Percentiles rank a stretch among this genome's conserved stretches.
phyloP scores from a whole-genome alignment of 257 asterid species.

The Solanum sejunctum region DNA sequence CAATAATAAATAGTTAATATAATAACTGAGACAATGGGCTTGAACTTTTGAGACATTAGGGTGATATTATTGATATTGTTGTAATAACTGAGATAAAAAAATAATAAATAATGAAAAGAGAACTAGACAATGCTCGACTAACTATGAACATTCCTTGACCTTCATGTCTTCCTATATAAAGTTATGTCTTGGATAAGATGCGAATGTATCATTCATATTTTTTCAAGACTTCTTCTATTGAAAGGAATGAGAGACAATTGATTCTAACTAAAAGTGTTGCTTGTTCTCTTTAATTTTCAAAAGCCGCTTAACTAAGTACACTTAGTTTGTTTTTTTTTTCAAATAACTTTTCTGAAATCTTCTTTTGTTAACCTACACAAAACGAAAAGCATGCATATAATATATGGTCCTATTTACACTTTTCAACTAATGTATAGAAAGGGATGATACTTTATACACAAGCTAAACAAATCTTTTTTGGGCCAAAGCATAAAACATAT shows the following conservation, averaged over 20 bases:
- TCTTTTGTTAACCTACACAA: background rate
- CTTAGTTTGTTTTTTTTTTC: background rate
- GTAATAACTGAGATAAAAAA: background rate
- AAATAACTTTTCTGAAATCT: background rate
- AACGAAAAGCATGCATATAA: background rate
- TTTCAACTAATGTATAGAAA: background rate
- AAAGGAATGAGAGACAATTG: background rate
- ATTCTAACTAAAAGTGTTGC: background rate
- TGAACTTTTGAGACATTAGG: too few relatives aligned
- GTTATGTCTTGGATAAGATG: background rate
- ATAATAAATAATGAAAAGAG: background rate
- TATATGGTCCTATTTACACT: background rate
- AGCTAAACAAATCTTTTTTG: background rate
- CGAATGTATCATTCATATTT: background rate
- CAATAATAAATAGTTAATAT: background rate
- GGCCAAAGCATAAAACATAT: background rate
- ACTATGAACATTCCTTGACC: too few relatives aligned
- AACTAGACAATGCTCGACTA: background rate
- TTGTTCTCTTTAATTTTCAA: background rate
- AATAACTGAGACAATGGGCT: background rate
- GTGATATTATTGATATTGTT: too few relatives aligned
- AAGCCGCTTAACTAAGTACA: background rate
- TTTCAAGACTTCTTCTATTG: rapidly evolving
- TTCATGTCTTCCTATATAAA: background rate
- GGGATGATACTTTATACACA: background rate